A percentile compares a stretch with the other conserved stretches of the same genome.
These are phyloP conservation scores for Chlorella sp. DNA, from an alignment of 139 green algal species.

Conservation along the genomic window DNA sequence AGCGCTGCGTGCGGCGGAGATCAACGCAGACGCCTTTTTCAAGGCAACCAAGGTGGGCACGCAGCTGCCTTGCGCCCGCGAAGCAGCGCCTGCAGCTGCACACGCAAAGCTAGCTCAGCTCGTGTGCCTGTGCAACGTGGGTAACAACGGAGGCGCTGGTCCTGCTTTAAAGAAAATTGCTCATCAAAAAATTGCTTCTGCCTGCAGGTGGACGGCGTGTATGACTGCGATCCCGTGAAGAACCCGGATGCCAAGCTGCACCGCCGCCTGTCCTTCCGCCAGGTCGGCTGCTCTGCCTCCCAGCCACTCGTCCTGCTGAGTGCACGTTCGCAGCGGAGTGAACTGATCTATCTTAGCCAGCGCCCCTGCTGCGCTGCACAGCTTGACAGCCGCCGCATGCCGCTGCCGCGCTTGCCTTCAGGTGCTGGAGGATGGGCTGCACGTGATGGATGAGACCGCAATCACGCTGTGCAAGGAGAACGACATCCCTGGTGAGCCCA, in stretches of 20 bases:
- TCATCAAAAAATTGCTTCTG: background rate
- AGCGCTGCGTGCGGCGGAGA: conserved; percentile 95
- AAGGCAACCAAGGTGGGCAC: conserved; percentile 89
- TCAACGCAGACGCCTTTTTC: conserved; percentile 92
- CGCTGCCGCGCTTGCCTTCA: no score
- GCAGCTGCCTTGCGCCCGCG: no score
- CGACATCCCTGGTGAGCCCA: conserved; percentile 80
- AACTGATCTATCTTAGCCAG: no score
- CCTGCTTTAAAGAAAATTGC: no score
- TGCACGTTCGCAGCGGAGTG: no score
- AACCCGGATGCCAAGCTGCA: conserved; percentile 75
- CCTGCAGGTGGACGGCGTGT: conserved; percentile 94
- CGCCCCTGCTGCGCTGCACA: no score
- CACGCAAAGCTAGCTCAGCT: no score
- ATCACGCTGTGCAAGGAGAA: conserved; percentile 99
- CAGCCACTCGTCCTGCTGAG: no score
- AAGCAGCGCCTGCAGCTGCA: no score
- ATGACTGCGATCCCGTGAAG: conserved; percentile 89
- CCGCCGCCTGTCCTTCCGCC: conserved; percentile 67
- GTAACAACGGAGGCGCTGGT: no score
- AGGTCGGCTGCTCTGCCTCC: conserved; percentile 11
- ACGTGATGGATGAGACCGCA: conserved; percentile 97
- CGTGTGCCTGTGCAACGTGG: no score
- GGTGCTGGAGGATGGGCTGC: conserved; percentile 63
- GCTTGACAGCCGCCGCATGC: no score